Conservation (phyloP, 371 early-diverging fungal species). For the Mucor sp. region DNA sequence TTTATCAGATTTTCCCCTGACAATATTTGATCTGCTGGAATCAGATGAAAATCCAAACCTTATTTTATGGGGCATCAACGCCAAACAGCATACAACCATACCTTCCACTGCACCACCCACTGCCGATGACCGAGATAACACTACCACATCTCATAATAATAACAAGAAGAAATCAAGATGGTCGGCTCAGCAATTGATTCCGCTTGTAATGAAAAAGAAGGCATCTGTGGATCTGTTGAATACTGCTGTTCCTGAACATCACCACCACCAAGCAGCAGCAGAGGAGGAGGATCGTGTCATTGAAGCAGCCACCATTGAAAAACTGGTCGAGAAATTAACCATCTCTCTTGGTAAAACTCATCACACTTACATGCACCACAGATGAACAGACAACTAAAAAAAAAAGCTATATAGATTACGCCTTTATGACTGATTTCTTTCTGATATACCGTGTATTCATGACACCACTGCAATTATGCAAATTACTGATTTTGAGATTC, state of each 20-base stretch:
- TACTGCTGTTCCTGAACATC: background rate
- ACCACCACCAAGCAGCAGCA: background rate
- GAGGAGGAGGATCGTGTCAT: constrained; percentile 38
- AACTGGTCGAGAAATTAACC: constrained; percentile 66
- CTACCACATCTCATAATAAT: background rate
- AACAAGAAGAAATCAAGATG: constrained; percentile 15
- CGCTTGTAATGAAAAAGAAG: constrained; percentile 10
- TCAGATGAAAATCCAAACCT: constrained; percentile 55
- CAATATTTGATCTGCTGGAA: constrained; percentile 53
- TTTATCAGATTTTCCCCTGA: constrained; percentile 48
- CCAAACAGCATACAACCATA: background rate
- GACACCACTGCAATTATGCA: constrained; percentile 57
- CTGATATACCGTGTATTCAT: constrained; percentile 70
- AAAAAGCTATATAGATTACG: constrained; percentile 52
- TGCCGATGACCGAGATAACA: background rate
- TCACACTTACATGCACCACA: too few relatives aligned
- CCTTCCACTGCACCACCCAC: background rate
- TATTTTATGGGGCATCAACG: constrained; percentile 52
- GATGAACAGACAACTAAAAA: background rate
- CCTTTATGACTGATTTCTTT: constrained; percentile 73
- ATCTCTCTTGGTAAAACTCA: constrained; percentile 51
- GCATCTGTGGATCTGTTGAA: background rate
- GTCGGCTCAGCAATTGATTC: constrained; percentile 16
- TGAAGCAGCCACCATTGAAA: constrained; percentile 66
- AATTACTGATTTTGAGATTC: constrained; percentile 62